Percentiles rank a stretch among this genome's conserved stretches.
phyloP scores from a whole-genome alignment of 768 basidiomycete genomes.

The Lentinula edodes region DNA sequence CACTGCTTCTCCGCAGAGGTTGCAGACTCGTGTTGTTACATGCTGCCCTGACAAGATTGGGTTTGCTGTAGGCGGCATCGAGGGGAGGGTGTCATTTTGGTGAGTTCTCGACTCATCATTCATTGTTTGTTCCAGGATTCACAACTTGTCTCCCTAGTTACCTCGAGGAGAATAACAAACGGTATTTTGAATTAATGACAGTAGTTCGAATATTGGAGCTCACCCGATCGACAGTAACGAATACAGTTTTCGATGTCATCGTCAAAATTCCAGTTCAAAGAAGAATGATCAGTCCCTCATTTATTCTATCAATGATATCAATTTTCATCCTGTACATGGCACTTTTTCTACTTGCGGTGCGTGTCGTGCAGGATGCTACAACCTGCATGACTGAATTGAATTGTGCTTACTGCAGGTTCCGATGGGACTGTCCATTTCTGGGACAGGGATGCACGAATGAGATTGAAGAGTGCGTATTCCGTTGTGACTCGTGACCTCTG shows the following conservation, averaged over 20 bases:
- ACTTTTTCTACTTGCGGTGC: constrained; percentile 79
- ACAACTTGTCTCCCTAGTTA: constrained; percentile 42
- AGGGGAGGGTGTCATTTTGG: constrained; percentile 95
- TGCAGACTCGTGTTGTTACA: constrained; percentile 84
- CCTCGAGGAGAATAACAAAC: constrained; percentile 75
- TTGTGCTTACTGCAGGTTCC: constrained; percentile 41
- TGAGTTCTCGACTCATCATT: constrained; percentile 20
- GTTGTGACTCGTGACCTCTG: neutral
- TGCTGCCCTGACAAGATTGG: constrained; percentile 73
- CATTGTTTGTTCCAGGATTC: too few species aligned
- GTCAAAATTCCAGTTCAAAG: constrained; percentile 49
- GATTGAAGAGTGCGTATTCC: constrained; percentile 69
- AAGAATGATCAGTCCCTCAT: constrained; percentile 64
- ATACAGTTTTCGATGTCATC: constrained; percentile 86
- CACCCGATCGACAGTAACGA: constrained; percentile 43
- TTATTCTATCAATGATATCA: constrained; percentile 80
- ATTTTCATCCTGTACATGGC: constrained; percentile 79
- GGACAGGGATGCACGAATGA: constrained; percentile 90
- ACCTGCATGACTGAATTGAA: neutral
- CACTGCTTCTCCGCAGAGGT: constrained; percentile 82
- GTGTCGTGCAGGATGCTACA: neutral
- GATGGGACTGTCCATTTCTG: constrained; percentile 90
- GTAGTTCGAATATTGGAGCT: too few species aligned
- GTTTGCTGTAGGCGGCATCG: constrained; percentile 81
- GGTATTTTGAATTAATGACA: constrained; percentile 30